phyloP scores from a whole-genome alignment of 352 stramenopile species.

The Pythium diclinum region DNA sequence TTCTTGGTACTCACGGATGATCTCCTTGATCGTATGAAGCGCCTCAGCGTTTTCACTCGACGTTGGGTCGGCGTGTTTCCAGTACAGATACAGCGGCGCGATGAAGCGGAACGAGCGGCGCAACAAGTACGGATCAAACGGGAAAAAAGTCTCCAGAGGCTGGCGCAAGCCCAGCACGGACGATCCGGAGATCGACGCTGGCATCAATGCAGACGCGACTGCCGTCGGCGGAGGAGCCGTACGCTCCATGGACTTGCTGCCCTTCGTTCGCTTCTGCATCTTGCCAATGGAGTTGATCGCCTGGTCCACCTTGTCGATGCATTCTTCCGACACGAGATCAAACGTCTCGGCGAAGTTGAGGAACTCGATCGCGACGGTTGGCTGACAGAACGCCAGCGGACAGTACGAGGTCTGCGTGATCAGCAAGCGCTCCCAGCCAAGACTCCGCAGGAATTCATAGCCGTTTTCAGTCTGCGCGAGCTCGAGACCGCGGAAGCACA shows the following conservation, averaged over 20 bases:
- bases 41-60: conserved; percentile 66
- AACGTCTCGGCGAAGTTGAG: conserved; percentile 79
- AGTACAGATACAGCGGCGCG: conserved; percentile 92
- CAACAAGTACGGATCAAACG: conserved; percentile 97
- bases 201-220: conserved; percentile 22
- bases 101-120: conserved; percentile 92
- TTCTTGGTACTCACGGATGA: conserved; percentile 57
- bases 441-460: conserved; percentile 77
- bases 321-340: conserved; percentile 71
- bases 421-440: conserved; percentile 79
- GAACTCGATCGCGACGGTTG: conserved; percentile 78
- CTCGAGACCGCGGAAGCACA: conserved; percentile 95
- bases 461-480: conserved; percentile 66
- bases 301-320: conserved; percentile 69
- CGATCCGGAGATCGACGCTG: conserved; percentile 22
- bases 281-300: conserved; percentile 53
- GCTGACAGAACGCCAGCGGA: conserved; percentile 71
- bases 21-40: conserved; percentile 56
- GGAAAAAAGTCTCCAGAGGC: conserved; percentile 92
- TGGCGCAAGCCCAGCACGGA: conserved; percentile 51
- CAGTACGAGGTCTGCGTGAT: conserved; percentile 59
- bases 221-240: conserved; percentile 44
- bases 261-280: conserved; percentile 31
- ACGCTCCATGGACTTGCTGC: conserved; percentile 64
- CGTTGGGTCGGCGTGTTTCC: conserved; percentile 86